These are phyloP conservation scores for Aspergillus sp. DNA, from an alignment of 2,329 filamentous ascomycete genomes.

Conservation along the genomic window DNA sequence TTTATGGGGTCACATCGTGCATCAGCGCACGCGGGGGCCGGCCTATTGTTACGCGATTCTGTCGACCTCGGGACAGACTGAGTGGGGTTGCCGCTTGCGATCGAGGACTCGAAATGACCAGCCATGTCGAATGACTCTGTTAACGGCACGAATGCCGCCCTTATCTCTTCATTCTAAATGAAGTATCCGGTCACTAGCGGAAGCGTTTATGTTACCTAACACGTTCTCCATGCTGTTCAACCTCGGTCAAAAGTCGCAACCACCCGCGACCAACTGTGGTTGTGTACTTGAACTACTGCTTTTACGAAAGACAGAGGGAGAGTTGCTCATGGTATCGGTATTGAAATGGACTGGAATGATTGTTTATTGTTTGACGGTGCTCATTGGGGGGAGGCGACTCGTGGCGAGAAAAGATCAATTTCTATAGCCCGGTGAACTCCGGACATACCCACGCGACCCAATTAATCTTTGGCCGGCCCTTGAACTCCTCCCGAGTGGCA, in stretches of 20 bases:
- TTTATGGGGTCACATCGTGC: neutral
- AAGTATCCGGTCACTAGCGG: conserved; percentile 2
- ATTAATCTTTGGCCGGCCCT: neutral
- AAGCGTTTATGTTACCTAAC: conserved; percentile 24
- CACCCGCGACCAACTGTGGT: neutral
- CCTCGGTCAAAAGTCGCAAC: conserved; percentile 8
- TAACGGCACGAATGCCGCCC: conserved; percentile 14
- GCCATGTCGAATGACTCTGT: neutral
- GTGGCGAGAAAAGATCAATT: conserved; percentile 1
- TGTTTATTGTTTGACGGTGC: neutral
- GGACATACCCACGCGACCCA: conserved; percentile 9
- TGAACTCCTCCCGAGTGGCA: conserved; percentile 8
- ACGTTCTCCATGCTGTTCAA: conserved; percentile 17
- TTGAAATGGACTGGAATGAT: neutral
- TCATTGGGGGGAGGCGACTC: neutral
- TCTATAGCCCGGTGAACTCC: conserved; percentile 11
- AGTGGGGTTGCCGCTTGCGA: neutral
- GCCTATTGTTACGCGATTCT: neutral
- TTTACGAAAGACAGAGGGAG: neutral
- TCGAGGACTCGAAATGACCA: neutral
- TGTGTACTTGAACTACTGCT: neutral
- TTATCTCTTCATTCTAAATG: conserved; percentile 14
- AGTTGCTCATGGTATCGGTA: neutral
- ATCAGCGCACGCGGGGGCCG: neutral
- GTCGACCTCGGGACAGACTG: conserved; percentile 2